phyloP scores from a whole-genome alignment of 2,329 filamentous ascomycete genomes.

The Monilinia laxa region DNA sequence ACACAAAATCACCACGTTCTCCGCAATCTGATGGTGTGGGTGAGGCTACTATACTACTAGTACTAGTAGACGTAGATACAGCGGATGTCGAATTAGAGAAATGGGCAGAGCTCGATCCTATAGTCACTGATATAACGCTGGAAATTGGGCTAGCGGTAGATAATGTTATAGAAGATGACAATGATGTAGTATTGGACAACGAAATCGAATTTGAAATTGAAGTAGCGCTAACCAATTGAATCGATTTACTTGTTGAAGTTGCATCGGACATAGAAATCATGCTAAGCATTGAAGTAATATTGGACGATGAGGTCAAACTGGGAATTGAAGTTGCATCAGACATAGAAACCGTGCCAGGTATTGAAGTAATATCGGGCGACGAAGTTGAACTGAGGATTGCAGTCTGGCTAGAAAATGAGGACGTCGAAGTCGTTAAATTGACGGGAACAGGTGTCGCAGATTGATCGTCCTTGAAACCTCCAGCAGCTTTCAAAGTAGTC shows the following conservation, averaged over 20 bases:
- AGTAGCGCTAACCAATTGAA: background rate
- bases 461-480: conserved; percentile 26
- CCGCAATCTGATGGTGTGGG: conserved; percentile 32
- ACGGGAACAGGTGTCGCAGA: background rate
- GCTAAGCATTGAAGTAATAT: background rate
- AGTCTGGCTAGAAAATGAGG: background rate
- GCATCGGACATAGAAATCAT: background rate
- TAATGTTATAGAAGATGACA: background rate
- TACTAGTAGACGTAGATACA: conserved; percentile 23
- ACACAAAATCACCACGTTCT: conserved; percentile 35
- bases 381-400: background rate
- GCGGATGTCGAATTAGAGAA: conserved; percentile 24
- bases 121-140: background rate
- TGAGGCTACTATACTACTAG: conserved; percentile 10
- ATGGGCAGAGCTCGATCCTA: background rate
- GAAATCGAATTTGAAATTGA: background rate
- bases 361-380: background rate
- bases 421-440: conserved; percentile 10
- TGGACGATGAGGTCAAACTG: background rate
- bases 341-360: background rate
- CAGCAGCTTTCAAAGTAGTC: conserved; percentile 26
- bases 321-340: background rate
- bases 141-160: background rate
- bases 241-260: background rate
- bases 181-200: background rate